Percentiles rank a stretch among this genome's conserved stretches.
phyloP scores from a whole-genome alignment of 2,329 filamentous ascomycete genomes.

The Aspergillus proliferans region DNA sequence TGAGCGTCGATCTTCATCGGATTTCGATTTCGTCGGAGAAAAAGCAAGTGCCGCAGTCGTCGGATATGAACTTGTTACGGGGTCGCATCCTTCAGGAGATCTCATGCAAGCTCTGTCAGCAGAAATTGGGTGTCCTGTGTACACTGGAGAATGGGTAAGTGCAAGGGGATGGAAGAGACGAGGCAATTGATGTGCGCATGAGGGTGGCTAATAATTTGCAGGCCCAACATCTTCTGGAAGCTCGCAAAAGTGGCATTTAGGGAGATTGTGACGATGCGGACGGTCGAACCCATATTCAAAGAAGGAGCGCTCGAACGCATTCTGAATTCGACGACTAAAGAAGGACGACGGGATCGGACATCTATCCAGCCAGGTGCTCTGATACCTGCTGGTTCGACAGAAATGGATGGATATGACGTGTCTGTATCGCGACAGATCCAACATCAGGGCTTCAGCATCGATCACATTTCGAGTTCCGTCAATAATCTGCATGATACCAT shows the following conservation, averaged over 20 bases:
- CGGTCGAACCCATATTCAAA: slow-evolving; percentile 29
- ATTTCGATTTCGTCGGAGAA: slow-evolving; percentile 31
- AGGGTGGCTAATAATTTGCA: slow-evolving; percentile 9
- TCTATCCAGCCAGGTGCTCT: slow-evolving; percentile 17
- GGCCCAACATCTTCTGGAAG: slow-evolving; percentile 36
- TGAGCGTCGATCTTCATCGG: slow-evolving; percentile 33
- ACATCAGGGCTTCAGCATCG: slow-evolving; percentile 31
- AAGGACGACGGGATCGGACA: slow-evolving; percentile 14
- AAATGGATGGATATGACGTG: slow-evolving; percentile 12
- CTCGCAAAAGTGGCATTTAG: slow-evolving; percentile 33
- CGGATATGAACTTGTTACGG: slow-evolving; percentile 28
- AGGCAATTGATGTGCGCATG: not conserved
- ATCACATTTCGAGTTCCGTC: slow-evolving; percentile 34
- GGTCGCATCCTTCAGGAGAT: slow-evolving; percentile 33
- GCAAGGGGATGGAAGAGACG: not conserved
- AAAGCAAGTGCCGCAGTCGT: slow-evolving; percentile 31
- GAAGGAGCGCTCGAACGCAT: slow-evolving; percentile 28
- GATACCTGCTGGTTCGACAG: slow-evolving; percentile 14
- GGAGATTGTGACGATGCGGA: slow-evolving; percentile 36
- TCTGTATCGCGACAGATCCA: slow-evolving; percentile 30
- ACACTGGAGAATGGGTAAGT: slow-evolving; percentile 32
- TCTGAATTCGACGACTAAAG: slow-evolving; percentile 18
- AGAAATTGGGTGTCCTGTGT: slow-evolving; percentile 32
- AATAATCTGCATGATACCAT: slow-evolving; percentile 35
- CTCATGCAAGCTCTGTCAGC: slow-evolving; percentile 32